Percentiles rank a stretch among this genome's conserved stretches.
phyloP scores from a whole-genome alignment of 1,284 basidiomycete genomes.

The Porodaedalea pini region DNA sequence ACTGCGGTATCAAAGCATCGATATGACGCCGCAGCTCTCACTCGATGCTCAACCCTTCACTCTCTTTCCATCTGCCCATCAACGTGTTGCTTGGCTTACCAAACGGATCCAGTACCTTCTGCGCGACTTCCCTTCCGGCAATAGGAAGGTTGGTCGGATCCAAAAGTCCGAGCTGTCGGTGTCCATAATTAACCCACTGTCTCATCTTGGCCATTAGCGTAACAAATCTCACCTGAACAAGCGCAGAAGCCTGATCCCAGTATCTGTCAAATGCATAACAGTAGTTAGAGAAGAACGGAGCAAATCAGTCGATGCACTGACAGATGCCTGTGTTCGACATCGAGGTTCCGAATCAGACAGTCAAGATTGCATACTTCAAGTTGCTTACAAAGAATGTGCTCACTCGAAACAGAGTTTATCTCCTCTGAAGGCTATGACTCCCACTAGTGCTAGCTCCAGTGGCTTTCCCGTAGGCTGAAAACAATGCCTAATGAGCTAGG shows the following conservation, averaged over 20 bases:
- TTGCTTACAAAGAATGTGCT: conserved; percentile 29
- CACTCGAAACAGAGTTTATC: conserved; percentile 52
- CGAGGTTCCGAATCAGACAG: neutral
- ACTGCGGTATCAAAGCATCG: too few species aligned
- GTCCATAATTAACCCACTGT: neutral
- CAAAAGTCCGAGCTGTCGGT: conserved; percentile 36
- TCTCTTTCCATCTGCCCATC: conserved; percentile 38
- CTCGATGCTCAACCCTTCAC: conserved; percentile 35
- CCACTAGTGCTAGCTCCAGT: conserved; percentile 47
- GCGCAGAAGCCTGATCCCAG: conserved; percentile 45
- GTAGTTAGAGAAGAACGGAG: neutral
- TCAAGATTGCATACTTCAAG: neutral
- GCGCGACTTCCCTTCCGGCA: conserved; percentile 38
- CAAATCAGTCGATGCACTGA: neutral
- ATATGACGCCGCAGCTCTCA: conserved; percentile 16
- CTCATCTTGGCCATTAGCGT: neutral
- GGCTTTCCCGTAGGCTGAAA: conserved; percentile 40
- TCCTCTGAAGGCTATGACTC: conserved; percentile 48
- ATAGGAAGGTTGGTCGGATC: conserved; percentile 34
- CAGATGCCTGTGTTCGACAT: conserved; percentile 8
- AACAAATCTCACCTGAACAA: conserved; percentile 35
- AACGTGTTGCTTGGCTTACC: conserved; percentile 39
- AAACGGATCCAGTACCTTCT: conserved; percentile 43
- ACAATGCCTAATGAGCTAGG: neutral
- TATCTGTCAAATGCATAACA: conserved; percentile 32